Conservation (phyloP, 805 yeast genomes). For the Ascoidea rubescens region DNA sequence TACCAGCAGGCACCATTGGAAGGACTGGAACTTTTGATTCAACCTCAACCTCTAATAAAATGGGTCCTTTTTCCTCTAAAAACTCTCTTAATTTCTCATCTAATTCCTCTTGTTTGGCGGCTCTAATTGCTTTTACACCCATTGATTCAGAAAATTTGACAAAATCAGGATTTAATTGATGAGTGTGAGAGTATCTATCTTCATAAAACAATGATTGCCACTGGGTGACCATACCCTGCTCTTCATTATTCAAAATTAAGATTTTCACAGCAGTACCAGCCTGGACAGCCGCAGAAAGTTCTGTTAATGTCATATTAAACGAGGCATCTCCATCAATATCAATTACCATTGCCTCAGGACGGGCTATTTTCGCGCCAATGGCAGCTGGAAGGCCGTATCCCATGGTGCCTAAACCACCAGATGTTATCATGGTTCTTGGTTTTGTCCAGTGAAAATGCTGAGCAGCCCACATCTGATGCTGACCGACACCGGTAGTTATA, state of each 20-base stretch:
- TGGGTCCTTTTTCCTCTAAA: constrained; percentile 68
- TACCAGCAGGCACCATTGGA: constrained; percentile 97
- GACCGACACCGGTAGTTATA: constrained; percentile 97
- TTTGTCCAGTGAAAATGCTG: constrained; percentile 90
- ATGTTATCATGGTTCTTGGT: constrained; percentile 91
- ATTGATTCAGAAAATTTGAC: constrained; percentile 87
- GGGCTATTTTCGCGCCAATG: constrained; percentile 94
- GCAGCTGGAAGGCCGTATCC: constrained; percentile 97
- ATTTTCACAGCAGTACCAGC: constrained; percentile 84
- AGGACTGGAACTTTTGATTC: constrained; percentile 92
- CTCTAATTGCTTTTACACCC: constrained; percentile 77
- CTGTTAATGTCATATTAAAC: constrained; percentile 95
- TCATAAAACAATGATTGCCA: constrained; percentile 98
- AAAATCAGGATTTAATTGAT: constrained; percentile 89
- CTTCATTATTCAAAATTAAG: constrained; percentile 87
- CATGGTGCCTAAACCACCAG: constrained; percentile 99
- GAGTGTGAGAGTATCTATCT: constrained; percentile 96
- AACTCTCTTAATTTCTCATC: constrained; percentile 47
- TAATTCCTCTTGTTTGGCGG: constrained; percentile 55
- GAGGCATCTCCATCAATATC: constrained; percentile 99
- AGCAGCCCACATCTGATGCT: constrained; percentile 99
- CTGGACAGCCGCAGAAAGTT: constrained; percentile 88
- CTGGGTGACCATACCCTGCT: constrained; percentile 99
- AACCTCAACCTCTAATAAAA: constrained; percentile 77
- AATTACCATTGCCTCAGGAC: constrained; percentile 87